Evolutionary conservation across 441 rosid genomes (phyloP).

Genomic region (Manihot esculenta): DNA sequence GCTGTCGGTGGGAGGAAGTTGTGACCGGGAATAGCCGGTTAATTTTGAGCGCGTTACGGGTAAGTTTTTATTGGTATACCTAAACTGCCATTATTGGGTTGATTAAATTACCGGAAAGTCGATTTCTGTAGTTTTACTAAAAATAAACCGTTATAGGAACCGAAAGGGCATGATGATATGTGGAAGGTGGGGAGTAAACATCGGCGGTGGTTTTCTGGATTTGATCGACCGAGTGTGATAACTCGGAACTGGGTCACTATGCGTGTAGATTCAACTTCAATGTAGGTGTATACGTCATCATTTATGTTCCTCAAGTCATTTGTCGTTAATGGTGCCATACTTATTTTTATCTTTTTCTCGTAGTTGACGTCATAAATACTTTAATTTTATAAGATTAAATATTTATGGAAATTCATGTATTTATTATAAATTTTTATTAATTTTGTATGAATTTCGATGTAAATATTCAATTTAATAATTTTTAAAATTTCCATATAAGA

Average conservation of each 20-base stretch:
- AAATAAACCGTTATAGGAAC: slow-evolving; percentile 1
- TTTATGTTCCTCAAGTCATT: too few species aligned
- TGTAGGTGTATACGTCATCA: not conserved
- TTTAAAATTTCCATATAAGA: too few species aligned
- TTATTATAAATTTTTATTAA: too few species aligned
- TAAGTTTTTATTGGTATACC: slow-evolving; percentile 21
- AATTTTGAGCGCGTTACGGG: slow-evolving; percentile 1
- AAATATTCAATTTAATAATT: too few species aligned
- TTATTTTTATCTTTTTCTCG: too few species aligned
- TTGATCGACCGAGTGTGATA: not conserved
- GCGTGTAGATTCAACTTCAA: slow-evolving; percentile 18
- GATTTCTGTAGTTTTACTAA: not conserved
- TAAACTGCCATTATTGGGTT: slow-evolving; percentile 20
- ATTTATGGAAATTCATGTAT: too few species aligned
- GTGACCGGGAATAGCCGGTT: slow-evolving; percentile 36
- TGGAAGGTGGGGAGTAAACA: slow-evolving; percentile 16
- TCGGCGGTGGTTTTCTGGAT: slow-evolving; percentile 1
- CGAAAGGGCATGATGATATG: not conserved
- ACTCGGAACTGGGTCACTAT: not conserved
- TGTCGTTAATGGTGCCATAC: too few species aligned
- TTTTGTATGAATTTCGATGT: too few species aligned
- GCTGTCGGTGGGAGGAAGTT: slow-evolving; percentile 40
- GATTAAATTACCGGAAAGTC: slow-evolving; percentile 15
- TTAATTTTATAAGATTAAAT: too few species aligned
- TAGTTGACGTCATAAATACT: too few species aligned